Evolutionary conservation across 139 green algal species (phyloP), one percentile per base, ranked within the genome.

Genomic region (Choricystis sp.): DNA sequence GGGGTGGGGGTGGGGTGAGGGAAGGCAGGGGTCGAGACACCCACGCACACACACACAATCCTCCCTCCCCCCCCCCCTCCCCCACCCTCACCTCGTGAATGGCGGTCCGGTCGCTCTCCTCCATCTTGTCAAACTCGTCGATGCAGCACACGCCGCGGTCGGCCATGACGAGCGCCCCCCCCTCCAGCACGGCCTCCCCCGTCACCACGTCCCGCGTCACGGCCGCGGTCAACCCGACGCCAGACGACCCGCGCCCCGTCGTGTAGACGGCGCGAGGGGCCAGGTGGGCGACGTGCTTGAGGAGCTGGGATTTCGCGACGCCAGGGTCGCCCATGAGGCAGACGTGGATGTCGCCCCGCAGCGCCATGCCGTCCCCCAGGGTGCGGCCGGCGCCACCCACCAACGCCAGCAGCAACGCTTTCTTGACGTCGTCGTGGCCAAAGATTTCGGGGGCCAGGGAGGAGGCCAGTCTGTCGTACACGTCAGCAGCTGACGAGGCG

Each of bases 121-220:
- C 94, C 94, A 99, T 99, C 79, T 99, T 99, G 77, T 99, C 94
- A 77, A 99, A 99, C 80, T 99, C 94, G 61, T 99, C 94, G 60
- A 99, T 99, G 77, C 89, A 96, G 80, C 94, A 99, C 65, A 99
- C 91, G 63, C 94, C 94, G 66, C 87, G 90, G 79, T 99, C 94
- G 2, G 93, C 94, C 63, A 99, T 82, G 62, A 99, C 93, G 61
- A 98, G 82, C 3, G 93, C 93, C 27, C 93, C 93, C 26, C 93
- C 93, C 72, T 99, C 93, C 63, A 99, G 83, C 58, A 94, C 81
- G 79, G 96, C 86, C 77, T 99, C 92, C 29, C 82, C 77, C n/a
- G 90, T 98, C 27, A 80, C 67, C 27, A 80, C 73, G 71, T 99
- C 94, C 26, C 83, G 75, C 59, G 89, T 77, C 31, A 99, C 85